Evolutionary conservation across 1,139 yeast species (phyloP).

Genomic region (Blastobotrys ciferrii): DNA sequence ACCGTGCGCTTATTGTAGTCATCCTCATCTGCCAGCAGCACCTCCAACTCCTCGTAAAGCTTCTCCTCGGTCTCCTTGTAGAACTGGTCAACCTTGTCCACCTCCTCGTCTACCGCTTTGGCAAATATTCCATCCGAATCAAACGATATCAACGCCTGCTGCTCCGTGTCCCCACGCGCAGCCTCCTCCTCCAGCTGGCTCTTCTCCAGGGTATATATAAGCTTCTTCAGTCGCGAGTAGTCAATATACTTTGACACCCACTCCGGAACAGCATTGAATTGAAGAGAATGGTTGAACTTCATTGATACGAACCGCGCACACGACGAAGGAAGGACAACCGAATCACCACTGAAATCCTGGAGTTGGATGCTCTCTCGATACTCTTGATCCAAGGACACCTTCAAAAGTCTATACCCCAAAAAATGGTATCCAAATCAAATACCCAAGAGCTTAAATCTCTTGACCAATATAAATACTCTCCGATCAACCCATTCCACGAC

Average conservation of each 20-base stretch:
- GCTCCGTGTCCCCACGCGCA: slow-evolving; percentile 36
- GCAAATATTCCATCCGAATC: slow-evolving; percentile 54
- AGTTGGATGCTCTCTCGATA: neutral
- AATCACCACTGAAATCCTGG: neutral
- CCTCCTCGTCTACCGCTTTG: slow-evolving; percentile 53
- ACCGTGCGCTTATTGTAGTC: slow-evolving; percentile 21
- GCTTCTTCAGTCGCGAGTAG: slow-evolving; percentile 62
- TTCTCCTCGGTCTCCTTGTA: slow-evolving; percentile 50
- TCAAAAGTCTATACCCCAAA: neutral
- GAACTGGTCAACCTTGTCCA: slow-evolving; percentile 56
- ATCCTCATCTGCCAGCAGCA: slow-evolving; percentile 43
- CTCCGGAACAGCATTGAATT: slow-evolving; percentile 78
- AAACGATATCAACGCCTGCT: slow-evolving; percentile 38
- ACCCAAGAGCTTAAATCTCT: neutral
- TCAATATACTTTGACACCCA: slow-evolving; percentile 70
- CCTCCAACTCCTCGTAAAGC: slow-evolving; percentile 46
- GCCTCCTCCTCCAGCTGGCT: slow-evolving; percentile 31
- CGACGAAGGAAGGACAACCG: neutral
- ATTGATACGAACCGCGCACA: slow-evolving; percentile 34
- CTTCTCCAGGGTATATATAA: slow-evolving; percentile 51
- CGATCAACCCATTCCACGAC: neutral
- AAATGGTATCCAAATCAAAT: neutral
- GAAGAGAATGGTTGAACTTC: slow-evolving; percentile 74
- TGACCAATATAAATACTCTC: no score
- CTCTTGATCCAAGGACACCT: neutral